phyloP scores from a whole-genome alignment of 2,329 filamentous ascomycete species.

The Fusarium sp. region DNA sequence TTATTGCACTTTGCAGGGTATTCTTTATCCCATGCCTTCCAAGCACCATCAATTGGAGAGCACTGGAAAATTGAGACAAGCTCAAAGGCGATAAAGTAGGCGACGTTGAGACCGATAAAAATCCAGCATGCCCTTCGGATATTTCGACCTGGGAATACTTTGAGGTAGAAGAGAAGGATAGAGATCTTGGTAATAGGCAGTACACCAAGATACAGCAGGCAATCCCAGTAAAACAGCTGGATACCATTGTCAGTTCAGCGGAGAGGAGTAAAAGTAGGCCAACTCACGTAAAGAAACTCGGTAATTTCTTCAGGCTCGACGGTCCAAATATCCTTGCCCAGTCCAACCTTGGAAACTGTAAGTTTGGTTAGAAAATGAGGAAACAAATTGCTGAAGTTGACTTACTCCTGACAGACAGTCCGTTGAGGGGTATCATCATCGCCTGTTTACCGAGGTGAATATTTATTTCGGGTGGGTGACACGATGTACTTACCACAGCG shows the following conservation, averaged over 20 bases:
- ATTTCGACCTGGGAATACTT: conserved; percentile 6
- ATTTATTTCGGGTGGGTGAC: fast-evolving
- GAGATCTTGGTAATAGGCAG: conserved; percentile 13
- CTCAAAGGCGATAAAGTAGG: conserved; percentile 34
- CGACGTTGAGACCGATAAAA: conserved; percentile 28
- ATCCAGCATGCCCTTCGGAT: conserved; percentile 10
- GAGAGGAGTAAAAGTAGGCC: neutral
- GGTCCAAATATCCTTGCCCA: conserved; percentile 20
- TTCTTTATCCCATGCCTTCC: conserved; percentile 60
- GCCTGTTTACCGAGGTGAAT: neutral
- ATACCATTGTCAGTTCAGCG: neutral
- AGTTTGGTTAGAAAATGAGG: fast-evolving
- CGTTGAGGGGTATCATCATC: conserved; percentile 20
- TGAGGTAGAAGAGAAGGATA: conserved; percentile 19
- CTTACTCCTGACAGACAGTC: conserved; percentile 5
- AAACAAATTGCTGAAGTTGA: fast-evolving
- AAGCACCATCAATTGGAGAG: conserved; percentile 59
- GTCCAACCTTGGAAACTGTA: neutral
- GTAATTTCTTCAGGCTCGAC: conserved; percentile 11
- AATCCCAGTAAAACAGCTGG: conserved; percentile 20
- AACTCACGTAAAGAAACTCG: conserved; percentile 9
- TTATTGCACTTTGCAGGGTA: conserved; percentile 59
- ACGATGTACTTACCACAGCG: neutral
- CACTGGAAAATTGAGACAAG: conserved; percentile 60
- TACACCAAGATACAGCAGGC: conserved; percentile 7